phyloP scores from a whole-genome alignment of 139 green algal genomes.

The Dunaliella sp. region DNA sequence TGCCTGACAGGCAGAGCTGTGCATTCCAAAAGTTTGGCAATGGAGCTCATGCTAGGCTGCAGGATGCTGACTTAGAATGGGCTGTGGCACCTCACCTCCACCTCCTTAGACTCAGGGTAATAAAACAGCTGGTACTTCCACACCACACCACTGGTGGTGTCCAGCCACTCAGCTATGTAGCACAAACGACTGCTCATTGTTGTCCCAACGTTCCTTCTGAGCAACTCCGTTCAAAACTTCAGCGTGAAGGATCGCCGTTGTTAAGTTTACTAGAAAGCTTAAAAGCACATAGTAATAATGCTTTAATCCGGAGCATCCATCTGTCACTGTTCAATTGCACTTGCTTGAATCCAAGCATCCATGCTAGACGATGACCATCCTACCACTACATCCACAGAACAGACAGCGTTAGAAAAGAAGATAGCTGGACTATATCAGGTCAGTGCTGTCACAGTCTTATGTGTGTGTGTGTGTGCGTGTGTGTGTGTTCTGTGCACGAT shows the following conservation, averaged over 20 bases:
- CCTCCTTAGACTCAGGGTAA: slow-evolving; percentile 54
- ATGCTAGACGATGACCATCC: slow-evolving; percentile 50
- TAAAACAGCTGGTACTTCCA: slow-evolving; percentile 75
- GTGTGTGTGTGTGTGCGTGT: neutral
- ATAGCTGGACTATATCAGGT: slow-evolving; percentile 30
- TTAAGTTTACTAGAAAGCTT: too few species aligned
- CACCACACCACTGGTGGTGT: slow-evolving; percentile 46
- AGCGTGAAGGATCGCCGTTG: too few species aligned
- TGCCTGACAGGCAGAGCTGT: too few species aligned
- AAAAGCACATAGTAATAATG: too few species aligned
- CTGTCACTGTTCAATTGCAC: too few species aligned
- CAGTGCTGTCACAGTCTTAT: neutral
- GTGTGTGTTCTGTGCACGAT: neutral
- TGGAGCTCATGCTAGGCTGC: too few species aligned
- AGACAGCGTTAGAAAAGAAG: slow-evolving; percentile 57
- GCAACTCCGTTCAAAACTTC: too few species aligned
- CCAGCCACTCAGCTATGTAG: slow-evolving; percentile 74
- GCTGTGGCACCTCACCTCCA: slow-evolving; percentile 79
- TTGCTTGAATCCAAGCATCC: too few species aligned
- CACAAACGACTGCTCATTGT: slow-evolving; percentile 34
- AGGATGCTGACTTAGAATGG: too few species aligned
- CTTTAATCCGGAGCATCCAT: too few species aligned
- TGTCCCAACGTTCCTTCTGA: too few species aligned
- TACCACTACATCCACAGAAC: slow-evolving; percentile 45
- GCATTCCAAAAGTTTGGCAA: too few species aligned